Base-by-base conservation (phyloP, 148 eudicot species). In the Rhododendron molle region DNA sequence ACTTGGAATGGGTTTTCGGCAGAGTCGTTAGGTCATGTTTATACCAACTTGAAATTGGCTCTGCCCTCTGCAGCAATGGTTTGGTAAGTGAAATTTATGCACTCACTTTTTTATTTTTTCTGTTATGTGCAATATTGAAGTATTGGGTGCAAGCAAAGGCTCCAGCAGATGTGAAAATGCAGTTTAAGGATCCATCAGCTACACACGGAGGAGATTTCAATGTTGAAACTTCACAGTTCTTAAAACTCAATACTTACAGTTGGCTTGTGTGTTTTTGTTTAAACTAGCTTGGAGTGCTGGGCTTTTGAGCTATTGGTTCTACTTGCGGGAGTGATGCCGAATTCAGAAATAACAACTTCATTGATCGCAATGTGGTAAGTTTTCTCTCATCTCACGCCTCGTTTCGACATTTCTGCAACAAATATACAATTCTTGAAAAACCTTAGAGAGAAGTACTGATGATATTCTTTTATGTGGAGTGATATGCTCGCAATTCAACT, bases 61-160 rank as follows among this genome's bases (percentile, higher is more conserved):
- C 82, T 96, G 69, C 97, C 98, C 80, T 96, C 95, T 73, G 98
- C 97, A 52, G 98, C 92, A 36, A 96, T 94, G 98, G 94, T 94
- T 2, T 95, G 98, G 98, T 94, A 46, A 89, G 93, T 87, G 21
- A 76, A 36, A 40, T 81, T 38, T 76, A 8, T 30, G 36, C 4
- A 28, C 13, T 30, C 6, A 12, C 16, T 4, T 69, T 69, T 3
- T 69, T 1, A 0, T 4, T 69, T 69, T 3, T 69, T 5, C 2
- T 21, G 5, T 28, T 28, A 69, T 69, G 16, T 38, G 13, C 14
- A 30, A 2, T 12, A 2, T 26, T 26, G 10, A 10, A 67, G 73
- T 67, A 5, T 1, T 60, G 71, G 71, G 28, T 23, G 11, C 30
- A 62, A 23, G 30, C 3, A 62, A 62, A 62, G 71, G 72, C 30